Conservation (phyloP, 192 early-diverging fungal genomes). For the Backusella australiensis region DNA sequence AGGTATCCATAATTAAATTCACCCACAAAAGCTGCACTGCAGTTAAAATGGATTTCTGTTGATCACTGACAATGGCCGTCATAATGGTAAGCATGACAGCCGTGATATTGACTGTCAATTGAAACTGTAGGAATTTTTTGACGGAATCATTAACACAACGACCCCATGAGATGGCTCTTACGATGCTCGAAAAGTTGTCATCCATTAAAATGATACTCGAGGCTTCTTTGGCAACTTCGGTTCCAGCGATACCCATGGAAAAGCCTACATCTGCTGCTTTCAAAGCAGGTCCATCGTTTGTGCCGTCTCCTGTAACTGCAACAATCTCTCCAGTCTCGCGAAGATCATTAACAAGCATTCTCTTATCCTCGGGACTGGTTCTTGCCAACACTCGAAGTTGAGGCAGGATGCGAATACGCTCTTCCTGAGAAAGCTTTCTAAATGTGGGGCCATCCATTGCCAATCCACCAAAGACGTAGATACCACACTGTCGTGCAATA, state of each 20-base stretch:
- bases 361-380: slow-evolving; percentile 94
- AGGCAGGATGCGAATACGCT: slow-evolving; percentile 86
- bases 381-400: slow-evolving; percentile 94
- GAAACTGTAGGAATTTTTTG: slow-evolving; percentile 99
- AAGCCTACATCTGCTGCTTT: slow-evolving; percentile 96
- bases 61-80: slow-evolving; percentile 60
- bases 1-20: slow-evolving; percentile 99
- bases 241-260: slow-evolving; percentile 98
- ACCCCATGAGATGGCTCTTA: slow-evolving; percentile 97
- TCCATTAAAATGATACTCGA: slow-evolving; percentile 96
- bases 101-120: slow-evolving; percentile 95
- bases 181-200: slow-evolving; percentile 96
- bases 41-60: slow-evolving; percentile 79
- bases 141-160: slow-evolving; percentile 94
- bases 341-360: slow-evolving; percentile 85
- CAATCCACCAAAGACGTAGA: slow-evolving; percentile 78
- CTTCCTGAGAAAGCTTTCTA: slow-evolving; percentile 71
- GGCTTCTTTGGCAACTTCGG: slow-evolving; percentile 99
- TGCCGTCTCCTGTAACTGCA: slow-evolving; percentile 98
- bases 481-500: slow-evolving; percentile 92
- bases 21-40: slow-evolving; percentile 98
- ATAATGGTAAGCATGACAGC: slow-evolving; percentile 81
- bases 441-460: slow-evolving; percentile 95
- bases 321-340: slow-evolving; percentile 90
- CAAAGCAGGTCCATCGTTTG: slow-evolving; percentile 96